A percentile compares a stretch with the other conserved stretches of the same genome.
These are phyloP conservation scores for Neckera pumila DNA, from an alignment of 225 moss, liverwort and hornwort species.

Conservation along the genomic window DNA sequence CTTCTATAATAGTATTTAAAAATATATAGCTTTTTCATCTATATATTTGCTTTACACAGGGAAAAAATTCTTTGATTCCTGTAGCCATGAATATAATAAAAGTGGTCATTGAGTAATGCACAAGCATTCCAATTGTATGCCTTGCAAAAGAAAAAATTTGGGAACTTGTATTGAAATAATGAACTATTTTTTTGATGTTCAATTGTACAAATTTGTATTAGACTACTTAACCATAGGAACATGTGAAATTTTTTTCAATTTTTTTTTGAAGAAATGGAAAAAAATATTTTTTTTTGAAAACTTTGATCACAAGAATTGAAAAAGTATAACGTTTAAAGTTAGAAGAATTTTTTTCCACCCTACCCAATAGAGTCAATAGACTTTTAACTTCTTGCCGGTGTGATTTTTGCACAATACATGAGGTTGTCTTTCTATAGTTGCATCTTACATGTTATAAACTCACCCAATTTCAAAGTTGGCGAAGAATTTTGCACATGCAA, in stretches of 20 bases:
- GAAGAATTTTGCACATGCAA: neutral
- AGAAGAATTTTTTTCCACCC: fast-evolving
- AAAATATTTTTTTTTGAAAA: neutral
- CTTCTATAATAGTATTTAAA: neutral
- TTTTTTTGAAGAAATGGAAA: too few relatives aligned
- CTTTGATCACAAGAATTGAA: fast-evolving
- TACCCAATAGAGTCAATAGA: fast-evolving
- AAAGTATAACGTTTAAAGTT: neutral
- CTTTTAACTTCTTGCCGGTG: neutral
- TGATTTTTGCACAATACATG: fast-evolving
- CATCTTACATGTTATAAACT: neutral
- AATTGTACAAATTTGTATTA: fast-evolving
- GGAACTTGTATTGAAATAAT: too few relatives aligned
- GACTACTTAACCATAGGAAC: fast-evolving
- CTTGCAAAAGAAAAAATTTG: too few relatives aligned
- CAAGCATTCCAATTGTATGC: neutral
- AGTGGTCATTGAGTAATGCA: neutral
- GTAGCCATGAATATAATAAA: neutral
- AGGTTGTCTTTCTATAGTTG: too few relatives aligned
- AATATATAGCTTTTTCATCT: neutral
- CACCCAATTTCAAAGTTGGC: fast-evolving
- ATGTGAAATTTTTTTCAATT: neutral
- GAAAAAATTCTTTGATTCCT: neutral
- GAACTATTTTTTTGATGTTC: too few relatives aligned
- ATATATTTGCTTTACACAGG: neutral